A percentile compares a stretch with the other conserved stretches of the same genome.
Conservation (phyloP, 1,139 yeast species). For the Blastobotrys arbuscula region DNA sequence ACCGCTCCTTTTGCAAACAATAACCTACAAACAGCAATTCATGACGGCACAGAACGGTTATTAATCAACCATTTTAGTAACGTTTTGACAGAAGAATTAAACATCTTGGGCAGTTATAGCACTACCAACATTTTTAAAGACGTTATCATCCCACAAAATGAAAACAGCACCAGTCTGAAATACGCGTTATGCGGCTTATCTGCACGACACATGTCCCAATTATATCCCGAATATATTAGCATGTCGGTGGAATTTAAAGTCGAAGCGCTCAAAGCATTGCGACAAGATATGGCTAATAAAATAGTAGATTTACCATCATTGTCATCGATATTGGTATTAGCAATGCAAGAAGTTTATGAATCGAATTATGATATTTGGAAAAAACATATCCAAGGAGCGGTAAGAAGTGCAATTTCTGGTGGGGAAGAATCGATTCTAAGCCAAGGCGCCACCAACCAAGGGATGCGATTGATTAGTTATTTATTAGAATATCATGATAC, state of each 20-base stretch:
- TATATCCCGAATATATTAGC: conserved; percentile 13
- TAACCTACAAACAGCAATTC: conserved; percentile 1
- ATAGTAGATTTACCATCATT: conserved; percentile 17
- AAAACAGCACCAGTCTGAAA: conserved; percentile 9
- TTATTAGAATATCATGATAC: conserved; percentile 21
- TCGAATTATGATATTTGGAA: conserved; percentile 19
- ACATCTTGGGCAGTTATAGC: conserved; percentile 16
- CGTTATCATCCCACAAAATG: conserved; percentile 9
- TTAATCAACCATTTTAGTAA: conserved; percentile 18
- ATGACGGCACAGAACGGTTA: conserved; percentile 9
- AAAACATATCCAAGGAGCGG: conserved; percentile 20
- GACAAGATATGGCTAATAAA: conserved; percentile 13
- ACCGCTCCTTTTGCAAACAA: neutral
- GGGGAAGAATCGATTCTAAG: conserved; percentile 2
- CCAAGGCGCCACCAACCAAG: conserved; percentile 1
- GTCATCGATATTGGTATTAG: conserved; percentile 18
- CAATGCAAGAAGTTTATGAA: conserved; percentile 19
- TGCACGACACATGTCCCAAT: conserved; percentile 18
- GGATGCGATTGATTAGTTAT: conserved; percentile 13
- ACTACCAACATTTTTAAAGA: conserved; percentile 10
- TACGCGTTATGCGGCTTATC: conserved; percentile 21
- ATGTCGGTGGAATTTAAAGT: conserved; percentile 20
- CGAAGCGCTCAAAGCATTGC: conserved; percentile 17
- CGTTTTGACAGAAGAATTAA: conserved; percentile 16
- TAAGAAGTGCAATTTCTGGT: conserved; percentile 14